Conservation (phyloP, 768 basidiomycete species). For the Mycena amicta region DNA sequence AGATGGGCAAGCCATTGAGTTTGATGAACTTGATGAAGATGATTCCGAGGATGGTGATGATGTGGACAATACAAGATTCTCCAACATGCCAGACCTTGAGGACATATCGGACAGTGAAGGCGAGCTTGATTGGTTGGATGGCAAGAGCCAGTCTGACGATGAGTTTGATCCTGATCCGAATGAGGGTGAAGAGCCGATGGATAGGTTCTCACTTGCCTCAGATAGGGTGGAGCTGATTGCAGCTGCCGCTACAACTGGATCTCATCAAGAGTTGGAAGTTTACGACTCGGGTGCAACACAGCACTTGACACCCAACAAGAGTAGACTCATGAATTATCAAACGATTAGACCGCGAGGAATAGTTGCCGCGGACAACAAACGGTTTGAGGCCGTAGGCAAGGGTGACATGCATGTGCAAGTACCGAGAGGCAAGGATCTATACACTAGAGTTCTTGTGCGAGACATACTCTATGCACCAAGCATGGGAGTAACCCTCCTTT, state of each 20-base stretch:
- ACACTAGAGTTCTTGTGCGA: slow-evolving; percentile 24
- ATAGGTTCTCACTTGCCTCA: neutral
- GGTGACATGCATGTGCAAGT: slow-evolving; percentile 32
- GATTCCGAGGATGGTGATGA: neutral
- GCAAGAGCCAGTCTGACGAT: too few species aligned
- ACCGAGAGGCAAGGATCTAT: slow-evolving; percentile 22
- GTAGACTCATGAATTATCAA: slow-evolving; percentile 31
- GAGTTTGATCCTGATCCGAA: too few species aligned
- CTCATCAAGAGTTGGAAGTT: slow-evolving; percentile 23
- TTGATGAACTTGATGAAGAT: neutral
- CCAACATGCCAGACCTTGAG: neutral
- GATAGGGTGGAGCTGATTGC: neutral
- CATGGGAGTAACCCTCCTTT: slow-evolving; percentile 34
- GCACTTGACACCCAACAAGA: slow-evolving; percentile 36
- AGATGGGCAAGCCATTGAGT: neutral
- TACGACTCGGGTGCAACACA: slow-evolving; percentile 38
- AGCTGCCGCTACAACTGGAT: neutral
- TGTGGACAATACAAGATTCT: neutral
- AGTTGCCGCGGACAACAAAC: slow-evolving; percentile 30
- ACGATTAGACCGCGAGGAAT: slow-evolving; percentile 30
- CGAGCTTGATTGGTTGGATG: neutral
- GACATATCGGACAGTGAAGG: neutral
- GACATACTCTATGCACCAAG: slow-evolving; percentile 33
- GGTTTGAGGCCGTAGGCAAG: slow-evolving; percentile 31
- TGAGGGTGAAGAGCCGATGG: too few species aligned